Percentiles rank a stretch among this genome's conserved stretches.
phyloP scores from a whole-genome alignment of 2,329 filamentous ascomycete species.

The Lachnellula suecica region DNA sequence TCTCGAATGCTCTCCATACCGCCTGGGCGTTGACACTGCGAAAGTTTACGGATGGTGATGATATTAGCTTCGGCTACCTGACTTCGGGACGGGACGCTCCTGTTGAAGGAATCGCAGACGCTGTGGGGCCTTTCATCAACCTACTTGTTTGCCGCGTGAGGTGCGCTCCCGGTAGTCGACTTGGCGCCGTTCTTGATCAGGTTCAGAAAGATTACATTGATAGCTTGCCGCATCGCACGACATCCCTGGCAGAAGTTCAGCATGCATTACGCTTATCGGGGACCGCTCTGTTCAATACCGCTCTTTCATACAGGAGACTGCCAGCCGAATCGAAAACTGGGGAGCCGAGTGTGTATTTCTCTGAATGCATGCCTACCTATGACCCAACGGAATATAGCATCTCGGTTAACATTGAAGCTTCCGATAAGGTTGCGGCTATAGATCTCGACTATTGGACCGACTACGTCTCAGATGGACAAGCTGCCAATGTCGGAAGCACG shows the following conservation, averaged over 20 bases:
- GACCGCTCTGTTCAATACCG: constrained; percentile 16
- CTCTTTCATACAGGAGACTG: constrained; percentile 10
- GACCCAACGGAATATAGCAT: constrained; percentile 41
- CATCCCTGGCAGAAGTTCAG: constrained; percentile 42
- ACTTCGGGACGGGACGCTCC: constrained; percentile 44
- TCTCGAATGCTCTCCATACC: constrained; percentile 37
- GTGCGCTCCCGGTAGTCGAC: constrained; percentile 8
- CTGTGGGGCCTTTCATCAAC: constrained; percentile 45
- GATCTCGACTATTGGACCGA: constrained; percentile 42
- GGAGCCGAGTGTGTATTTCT: constrained; percentile 28
- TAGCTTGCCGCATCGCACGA: constrained; percentile 34
- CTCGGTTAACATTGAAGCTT: constrained; percentile 39
- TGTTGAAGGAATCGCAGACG: constrained; percentile 42
- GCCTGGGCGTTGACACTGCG: constrained; percentile 39
- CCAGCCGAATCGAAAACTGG: neutral
- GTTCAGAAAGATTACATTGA: constrained; percentile 34
- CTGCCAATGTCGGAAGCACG: constrained; percentile 37
- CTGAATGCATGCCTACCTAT: constrained; percentile 33
- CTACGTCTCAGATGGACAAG: constrained; percentile 38
- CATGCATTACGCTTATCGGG: constrained; percentile 11
- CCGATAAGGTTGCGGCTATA: constrained; percentile 35
- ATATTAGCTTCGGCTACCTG: constrained; percentile 36
- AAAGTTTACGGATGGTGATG: constrained; percentile 36
- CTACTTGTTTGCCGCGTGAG: constrained; percentile 31
- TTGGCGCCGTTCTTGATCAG: constrained; percentile 28